Conservation (phyloP, 192 early-diverging fungal genomes). For the Funneliformis geosporum region DNA sequence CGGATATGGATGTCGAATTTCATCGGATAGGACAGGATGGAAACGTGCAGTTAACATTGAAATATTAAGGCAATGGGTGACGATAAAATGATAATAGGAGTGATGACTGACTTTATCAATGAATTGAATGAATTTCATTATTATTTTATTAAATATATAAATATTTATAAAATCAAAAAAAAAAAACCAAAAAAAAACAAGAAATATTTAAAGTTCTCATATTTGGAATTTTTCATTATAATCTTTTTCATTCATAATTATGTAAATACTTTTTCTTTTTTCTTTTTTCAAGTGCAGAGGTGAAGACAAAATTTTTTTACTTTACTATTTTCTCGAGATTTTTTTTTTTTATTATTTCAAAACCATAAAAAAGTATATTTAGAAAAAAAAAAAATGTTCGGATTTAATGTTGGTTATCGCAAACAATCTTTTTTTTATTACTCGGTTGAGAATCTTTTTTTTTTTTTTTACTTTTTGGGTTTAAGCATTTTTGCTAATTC, state of each 20-base stretch:
- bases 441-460: neutral
- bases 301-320: no score
- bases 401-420: no score
- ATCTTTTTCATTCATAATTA: neutral
- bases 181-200: no score
- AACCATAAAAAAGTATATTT: no score
- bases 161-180: neutral
- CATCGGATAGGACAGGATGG: slow-evolving; percentile 45
- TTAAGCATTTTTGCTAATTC: neutral
- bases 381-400: no score
- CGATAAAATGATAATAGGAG: neutral
- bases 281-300: no score
- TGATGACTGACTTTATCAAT: neutral
- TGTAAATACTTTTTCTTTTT: neutral
- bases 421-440: no score
- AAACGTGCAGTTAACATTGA: slow-evolving; percentile 45
- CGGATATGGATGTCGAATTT: slow-evolving; percentile 61
- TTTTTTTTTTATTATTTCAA: no score
- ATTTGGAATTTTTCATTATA: neutral
- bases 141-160: slow-evolving; percentile 4
- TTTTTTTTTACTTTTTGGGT: neutral
- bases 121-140: neutral
- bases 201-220: neutral
- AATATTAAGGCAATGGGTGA: slow-evolving; percentile 39
- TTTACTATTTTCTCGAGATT: no score